Evolutionary conservation across 345 rosid species (phyloP).

Genomic region (Lepidium africanum): DNA sequence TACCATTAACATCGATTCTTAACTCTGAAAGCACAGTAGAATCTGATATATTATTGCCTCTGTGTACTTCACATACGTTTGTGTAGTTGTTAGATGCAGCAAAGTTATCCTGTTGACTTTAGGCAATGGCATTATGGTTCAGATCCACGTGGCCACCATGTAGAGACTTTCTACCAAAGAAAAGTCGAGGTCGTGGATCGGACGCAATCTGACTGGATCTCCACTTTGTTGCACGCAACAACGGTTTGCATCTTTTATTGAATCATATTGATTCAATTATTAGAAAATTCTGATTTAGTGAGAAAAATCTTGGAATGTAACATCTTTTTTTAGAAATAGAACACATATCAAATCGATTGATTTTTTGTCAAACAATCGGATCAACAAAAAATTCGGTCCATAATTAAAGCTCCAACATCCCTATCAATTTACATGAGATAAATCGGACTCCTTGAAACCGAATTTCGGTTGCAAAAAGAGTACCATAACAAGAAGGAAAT

Average conservation of each 20-base stretch:
- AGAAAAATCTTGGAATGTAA: not conserved
- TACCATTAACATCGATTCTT: not conserved
- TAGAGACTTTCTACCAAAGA: not conserved
- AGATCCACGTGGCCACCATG: constrained; percentile 5
- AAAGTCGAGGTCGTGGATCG: constrained; percentile 7
- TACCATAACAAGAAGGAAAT: too few species aligned
- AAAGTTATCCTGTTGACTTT: not conserved
- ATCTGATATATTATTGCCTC: not conserved
- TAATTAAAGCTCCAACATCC: too few species aligned
- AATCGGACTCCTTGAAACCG: too few species aligned
- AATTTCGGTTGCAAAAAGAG: too few species aligned
- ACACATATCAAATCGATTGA: too few species aligned
- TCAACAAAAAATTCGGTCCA: too few species aligned
- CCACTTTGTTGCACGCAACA: constrained; percentile 1
- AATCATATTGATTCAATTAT: not conserved
- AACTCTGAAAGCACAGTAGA: not conserved
- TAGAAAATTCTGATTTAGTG: not conserved
- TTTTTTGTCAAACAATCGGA: too few species aligned
- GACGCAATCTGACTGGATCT: constrained; percentile 20
- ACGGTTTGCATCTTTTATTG: not conserved
- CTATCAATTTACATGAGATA: too few species aligned
- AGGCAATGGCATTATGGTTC: not conserved
- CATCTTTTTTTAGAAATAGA: too few species aligned
- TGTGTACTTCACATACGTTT: not conserved
- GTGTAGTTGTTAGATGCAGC: not conserved